Evolutionary conservation across 2,329 filamentous ascomycete species (phyloP).

Genomic region (Annulohypoxylon truncatum): DNA sequence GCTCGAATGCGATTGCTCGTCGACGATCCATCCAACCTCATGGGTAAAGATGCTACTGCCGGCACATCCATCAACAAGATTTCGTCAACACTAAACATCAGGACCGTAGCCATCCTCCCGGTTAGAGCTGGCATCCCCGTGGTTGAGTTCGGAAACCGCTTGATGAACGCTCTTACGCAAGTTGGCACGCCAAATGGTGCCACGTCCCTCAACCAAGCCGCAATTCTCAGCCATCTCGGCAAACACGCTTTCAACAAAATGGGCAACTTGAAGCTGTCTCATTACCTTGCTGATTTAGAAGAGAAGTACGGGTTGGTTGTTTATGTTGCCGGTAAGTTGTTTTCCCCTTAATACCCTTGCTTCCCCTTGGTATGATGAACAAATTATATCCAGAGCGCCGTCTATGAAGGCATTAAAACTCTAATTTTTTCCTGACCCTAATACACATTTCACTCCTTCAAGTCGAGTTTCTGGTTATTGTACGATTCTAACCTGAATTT

Average conservation of each 20-base stretch:
- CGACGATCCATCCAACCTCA: constrained; percentile 79
- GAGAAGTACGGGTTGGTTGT: constrained; percentile 96
- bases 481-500: constrained; percentile 47
- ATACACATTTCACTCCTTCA: constrained; percentile 22
- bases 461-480: constrained; percentile 2
- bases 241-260: constrained; percentile 97
- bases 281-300: constrained; percentile 95
- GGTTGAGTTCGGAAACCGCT: constrained; percentile 89
- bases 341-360: not conserved
- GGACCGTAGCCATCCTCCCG: constrained; percentile 91
- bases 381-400: constrained; percentile 61
- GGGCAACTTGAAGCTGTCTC: constrained; percentile 94
- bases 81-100: constrained; percentile 89
- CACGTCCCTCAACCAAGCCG: constrained; percentile 90
- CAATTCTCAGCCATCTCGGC: constrained; percentile 93
- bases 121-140: constrained; percentile 93
- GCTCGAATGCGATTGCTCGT: constrained; percentile 91
- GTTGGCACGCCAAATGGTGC: constrained; percentile 91
- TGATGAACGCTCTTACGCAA: constrained; percentile 89
- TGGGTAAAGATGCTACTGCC: constrained; percentile 70
- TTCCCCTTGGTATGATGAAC: constrained; percentile 62
- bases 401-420: constrained; percentile 69
- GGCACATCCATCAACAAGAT: constrained; percentile 72
- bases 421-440: constrained; percentile 75
- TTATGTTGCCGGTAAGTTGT: constrained; percentile 81